Base-by-base conservation (phyloP, 1,139 yeast genomes). In the Yamadazyma sp. region DNA sequence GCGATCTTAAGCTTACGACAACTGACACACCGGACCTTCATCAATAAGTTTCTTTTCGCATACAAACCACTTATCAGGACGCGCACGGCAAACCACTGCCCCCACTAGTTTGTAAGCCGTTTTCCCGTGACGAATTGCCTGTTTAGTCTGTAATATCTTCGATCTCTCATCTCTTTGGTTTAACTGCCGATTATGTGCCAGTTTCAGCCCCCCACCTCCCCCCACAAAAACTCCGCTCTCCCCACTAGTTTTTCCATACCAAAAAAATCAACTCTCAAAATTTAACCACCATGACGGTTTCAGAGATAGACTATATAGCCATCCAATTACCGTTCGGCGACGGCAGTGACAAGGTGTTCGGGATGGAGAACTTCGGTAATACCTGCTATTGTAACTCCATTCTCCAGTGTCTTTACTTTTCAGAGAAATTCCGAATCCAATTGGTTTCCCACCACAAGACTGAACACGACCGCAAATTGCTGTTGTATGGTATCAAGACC, bases 361-460 rank as follows among this genome's bases (percentile, higher is more conserved):
- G 98, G 5, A 82, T 90, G 79, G 97, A 92, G 59, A 92, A 92
- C 61, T 90, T 89, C 59, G 97, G 97, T 23, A 83, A 86, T 59
- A 90, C 96, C 0, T 90, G 98, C 63, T 92, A 92, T 61, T 88
- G 96, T 61, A 92, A 92, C 54, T 88, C 96, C 8, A 85, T 92
- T 20, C 64, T 92, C 21, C 98, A 92, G 59, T 88, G 96, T 51
- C 73, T 92, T 16, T 92, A 78, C 64, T 83, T 85, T 59, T 74
- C 92, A 2, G 76, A 77, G 31, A 75, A 72, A 20, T 88, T 92
- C 52, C 73, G 97, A 34, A 64, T 70, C 20, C 73, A 75, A 37
- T 64, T 92, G 6, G 48, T 67, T 13, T 47, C 50, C 17, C 72
- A 71, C 44, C 62, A 61, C 24, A 45, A 45, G 11, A 53, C 61